Conservation (phyloP, 768 basidiomycete species). For the Naganishia onofrii region DNA sequence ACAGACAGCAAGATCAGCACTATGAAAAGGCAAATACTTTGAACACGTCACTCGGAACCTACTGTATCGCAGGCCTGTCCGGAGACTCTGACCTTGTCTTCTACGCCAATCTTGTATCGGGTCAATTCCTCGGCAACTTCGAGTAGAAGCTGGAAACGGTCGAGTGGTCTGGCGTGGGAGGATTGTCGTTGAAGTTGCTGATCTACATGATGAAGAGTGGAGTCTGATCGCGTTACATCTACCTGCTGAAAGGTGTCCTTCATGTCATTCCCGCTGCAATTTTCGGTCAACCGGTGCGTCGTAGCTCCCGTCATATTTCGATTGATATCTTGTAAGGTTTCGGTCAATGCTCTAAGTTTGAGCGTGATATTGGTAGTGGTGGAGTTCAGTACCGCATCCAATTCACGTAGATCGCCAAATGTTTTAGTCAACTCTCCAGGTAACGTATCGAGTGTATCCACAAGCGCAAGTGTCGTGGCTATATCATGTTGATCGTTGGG, state of each 20-base stretch:
- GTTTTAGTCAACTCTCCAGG: conserved; percentile 90
- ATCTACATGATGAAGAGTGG: background rate
- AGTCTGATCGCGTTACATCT: background rate
- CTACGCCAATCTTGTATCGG: conserved; percentile 85
- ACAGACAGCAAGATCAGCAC: background rate
- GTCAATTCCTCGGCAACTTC: conserved; percentile 93
- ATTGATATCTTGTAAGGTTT: conserved; percentile 3
- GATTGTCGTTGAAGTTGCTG: conserved; percentile 57
- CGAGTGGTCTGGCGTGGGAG: conserved; percentile 47
- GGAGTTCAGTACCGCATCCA: conserved; percentile 80
- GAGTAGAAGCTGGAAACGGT: conserved; percentile 78
- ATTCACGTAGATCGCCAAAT: conserved; percentile 93
- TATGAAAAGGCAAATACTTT: background rate
- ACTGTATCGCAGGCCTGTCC: conserved; percentile 86
- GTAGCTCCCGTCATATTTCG: background rate
- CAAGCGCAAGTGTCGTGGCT: conserved; percentile 44
- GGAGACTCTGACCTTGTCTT: conserved; percentile 96
- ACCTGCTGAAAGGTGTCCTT: background rate
- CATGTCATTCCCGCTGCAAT: background rate
- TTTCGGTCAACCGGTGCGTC: background rate
- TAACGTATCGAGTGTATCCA: conserved; percentile 84
- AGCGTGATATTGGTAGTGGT: conserved; percentile 15
- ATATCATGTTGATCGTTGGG: conserved; percentile 45
- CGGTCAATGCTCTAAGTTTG: conserved; percentile 2
- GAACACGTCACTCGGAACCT: conserved; percentile 54